These are phyloP conservation scores for Pinus taeda DNA, from an alignment of 75 land plant genomes.

Conservation along the genomic window DNA sequence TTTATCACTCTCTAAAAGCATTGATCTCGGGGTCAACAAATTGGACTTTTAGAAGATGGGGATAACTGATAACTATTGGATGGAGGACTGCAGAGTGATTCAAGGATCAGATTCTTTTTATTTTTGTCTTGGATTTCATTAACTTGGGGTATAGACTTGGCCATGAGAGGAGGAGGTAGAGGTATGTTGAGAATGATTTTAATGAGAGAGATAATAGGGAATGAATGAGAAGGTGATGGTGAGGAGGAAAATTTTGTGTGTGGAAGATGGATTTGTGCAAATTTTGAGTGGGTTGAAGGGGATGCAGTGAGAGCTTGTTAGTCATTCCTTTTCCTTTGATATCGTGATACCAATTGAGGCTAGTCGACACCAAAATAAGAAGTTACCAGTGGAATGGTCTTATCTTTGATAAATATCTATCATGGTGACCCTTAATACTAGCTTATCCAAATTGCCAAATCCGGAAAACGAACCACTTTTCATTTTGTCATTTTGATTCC, in stretches of 20 bases:
- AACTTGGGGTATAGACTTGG: slow-evolving; percentile 2
- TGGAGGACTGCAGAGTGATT: neutral
- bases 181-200: slow-evolving; percentile 21
- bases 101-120: neutral
- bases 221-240: slow-evolving; percentile 18
- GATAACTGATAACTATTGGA: too few species aligned
- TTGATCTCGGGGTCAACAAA: too few species aligned
- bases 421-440: too few species aligned
- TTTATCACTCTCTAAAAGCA: too few species aligned
- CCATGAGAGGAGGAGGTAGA: slow-evolving; percentile 15
- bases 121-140: neutral
- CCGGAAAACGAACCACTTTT: too few species aligned
- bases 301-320: neutral
- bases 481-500: too few species aligned
- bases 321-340: neutral
- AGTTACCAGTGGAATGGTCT: too few species aligned
- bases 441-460: too few species aligned
- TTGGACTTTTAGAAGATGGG: too few species aligned
- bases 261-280: neutral
- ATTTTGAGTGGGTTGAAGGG: neutral
- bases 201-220: slow-evolving; percentile 20
- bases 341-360: neutral
- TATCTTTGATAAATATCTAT: too few species aligned
- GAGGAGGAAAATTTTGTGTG: slow-evolving; percentile 9
- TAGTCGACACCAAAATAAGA: too few species aligned